Evolutionary conservation across 1,284 basidiomycete species (phyloP).

Genomic region (Mycocalia duriaeana): DNA sequence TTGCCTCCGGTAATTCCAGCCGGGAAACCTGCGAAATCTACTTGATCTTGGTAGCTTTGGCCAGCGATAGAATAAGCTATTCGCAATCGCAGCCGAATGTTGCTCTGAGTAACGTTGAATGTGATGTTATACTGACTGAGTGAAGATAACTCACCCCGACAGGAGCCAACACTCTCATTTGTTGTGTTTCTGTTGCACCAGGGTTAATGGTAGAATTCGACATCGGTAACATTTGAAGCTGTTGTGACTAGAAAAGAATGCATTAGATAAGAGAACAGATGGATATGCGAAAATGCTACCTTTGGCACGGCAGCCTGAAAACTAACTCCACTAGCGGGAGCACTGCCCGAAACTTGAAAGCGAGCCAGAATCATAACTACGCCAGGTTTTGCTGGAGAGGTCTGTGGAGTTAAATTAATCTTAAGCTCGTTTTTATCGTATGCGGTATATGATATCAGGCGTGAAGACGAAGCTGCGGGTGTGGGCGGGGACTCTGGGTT

Average conservation of each 20-base stretch:
- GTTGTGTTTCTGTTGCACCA: conserved; percentile 86
- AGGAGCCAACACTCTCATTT: conserved; percentile 89
- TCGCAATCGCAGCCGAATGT: conserved; percentile 80
- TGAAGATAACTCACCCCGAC: conserved; percentile 62
- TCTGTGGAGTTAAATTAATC: conserved; percentile 87
- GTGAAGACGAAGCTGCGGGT: conserved; percentile 38
- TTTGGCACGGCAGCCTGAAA: conserved; percentile 99
- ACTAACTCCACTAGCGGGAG: conserved; percentile 60
- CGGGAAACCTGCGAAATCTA: conserved; percentile 91
- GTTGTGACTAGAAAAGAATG: conserved; percentile 72
- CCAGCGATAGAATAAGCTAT: conserved; percentile 74
- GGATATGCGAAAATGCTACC: conserved; percentile 49
- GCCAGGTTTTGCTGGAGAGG: conserved; percentile 74
- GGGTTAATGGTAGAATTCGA: conserved; percentile 78
- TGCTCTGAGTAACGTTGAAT: conserved; percentile 53
- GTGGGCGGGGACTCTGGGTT: conserved; percentile 21
- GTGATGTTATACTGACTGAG: conserved; percentile 6
- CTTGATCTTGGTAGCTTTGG: conserved; percentile 82
- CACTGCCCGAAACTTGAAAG: conserved; percentile 69
- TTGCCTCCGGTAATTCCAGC: conserved; percentile 60
- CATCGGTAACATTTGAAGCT: conserved; percentile 97
- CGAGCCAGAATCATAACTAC: conserved; percentile 87
- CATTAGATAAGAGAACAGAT: too few relatives aligned
- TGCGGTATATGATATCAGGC: conserved; percentile 73
- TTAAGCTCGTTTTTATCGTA: conserved; percentile 90